A percentile compares a stretch with the other conserved stretches of the same genome.
Evolutionary conservation across 345 rosid genomes (phyloP).

Genomic region (Populus simonii): DNA sequence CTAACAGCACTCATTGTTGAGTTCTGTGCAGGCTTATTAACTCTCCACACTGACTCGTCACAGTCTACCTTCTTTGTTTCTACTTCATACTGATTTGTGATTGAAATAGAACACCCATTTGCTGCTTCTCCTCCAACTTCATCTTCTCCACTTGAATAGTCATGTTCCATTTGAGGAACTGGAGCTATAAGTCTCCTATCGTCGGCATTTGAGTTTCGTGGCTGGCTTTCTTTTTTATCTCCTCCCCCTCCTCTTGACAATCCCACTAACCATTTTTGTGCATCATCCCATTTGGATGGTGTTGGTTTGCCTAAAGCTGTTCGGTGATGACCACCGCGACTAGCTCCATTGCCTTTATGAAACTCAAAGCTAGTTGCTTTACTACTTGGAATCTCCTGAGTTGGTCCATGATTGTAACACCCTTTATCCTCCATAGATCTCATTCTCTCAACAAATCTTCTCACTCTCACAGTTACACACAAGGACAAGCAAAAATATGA

Average conservation of each 20-base stretch:
- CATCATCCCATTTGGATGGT: conserved; percentile 98
- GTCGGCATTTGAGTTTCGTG: conserved; percentile 87
- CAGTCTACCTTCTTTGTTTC: conserved; percentile 81
- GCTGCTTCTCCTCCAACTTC: conserved; percentile 37
- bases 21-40: conserved; percentile 44
- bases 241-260: conserved; percentile 50
- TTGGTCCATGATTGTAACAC: conserved; percentile 41
- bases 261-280: conserved; percentile 97
- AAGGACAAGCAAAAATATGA: neutral
- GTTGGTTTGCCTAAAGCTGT: conserved; percentile 79
- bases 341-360: conserved; percentile 59
- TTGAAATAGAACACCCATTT: conserved; percentile 29
- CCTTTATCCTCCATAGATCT: conserved; percentile 69
- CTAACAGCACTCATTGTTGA: conserved; percentile 42
- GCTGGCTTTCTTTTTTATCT: conserved; percentile 49
- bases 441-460: conserved; percentile 39
- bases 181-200: conserved; percentile 86
- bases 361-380: conserved; percentile 56
- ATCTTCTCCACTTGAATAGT: conserved; percentile 48
- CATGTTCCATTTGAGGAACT: conserved; percentile 65
- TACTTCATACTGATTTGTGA: conserved; percentile 32
- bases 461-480: conserved; percentile 8
- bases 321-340: conserved; percentile 57
- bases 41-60: conserved; percentile 60
- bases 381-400: conserved; percentile 45